Conservation (phyloP, 805 yeast genomes). For the Cyberlindnera petersonii region DNA sequence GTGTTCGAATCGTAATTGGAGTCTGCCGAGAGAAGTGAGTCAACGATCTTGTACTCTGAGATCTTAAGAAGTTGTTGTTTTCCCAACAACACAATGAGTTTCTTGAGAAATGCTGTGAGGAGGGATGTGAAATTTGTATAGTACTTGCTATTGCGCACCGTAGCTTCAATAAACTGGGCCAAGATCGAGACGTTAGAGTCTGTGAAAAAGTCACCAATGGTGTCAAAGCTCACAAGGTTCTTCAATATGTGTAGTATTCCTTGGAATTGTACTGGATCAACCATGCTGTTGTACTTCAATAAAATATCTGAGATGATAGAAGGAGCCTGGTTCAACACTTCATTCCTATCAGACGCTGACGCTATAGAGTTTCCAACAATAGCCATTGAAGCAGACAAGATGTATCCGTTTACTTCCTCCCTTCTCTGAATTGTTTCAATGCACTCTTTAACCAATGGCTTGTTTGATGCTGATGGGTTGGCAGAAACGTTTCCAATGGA, state of each 20-base stretch:
- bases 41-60: conserved; percentile 8
- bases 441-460: conserved; percentile 2
- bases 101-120: conserved; percentile 20
- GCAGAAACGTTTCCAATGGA: conserved; percentile 28
- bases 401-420: conserved; percentile 21
- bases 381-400: conserved; percentile 19
- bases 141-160: conserved; percentile 21
- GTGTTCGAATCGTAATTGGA: conserved; percentile 16
- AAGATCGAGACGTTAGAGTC: conserved; percentile 8
- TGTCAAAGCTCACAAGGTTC: conserved; percentile 13
- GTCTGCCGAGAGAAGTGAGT: conserved; percentile 9
- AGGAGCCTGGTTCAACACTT: conserved; percentile 14
- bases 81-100: conserved; percentile 17
- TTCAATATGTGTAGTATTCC: conserved; percentile 25
- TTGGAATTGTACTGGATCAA: conserved; percentile 27
- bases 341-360: conserved; percentile 14
- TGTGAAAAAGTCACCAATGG: conserved; percentile 15
- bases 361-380: conserved; percentile 27
- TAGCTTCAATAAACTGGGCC: conserved; percentile 20
- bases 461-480: conserved; percentile 21
- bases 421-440: background rate
- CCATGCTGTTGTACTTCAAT: conserved; percentile 18
- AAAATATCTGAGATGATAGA: conserved; percentile 12
- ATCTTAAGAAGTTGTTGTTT: conserved; percentile 9
- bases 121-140: conserved; percentile 22